Base-by-base conservation (phyloP, 768 basidiomycete species). In the Fistulinella prunicolor region DNA sequence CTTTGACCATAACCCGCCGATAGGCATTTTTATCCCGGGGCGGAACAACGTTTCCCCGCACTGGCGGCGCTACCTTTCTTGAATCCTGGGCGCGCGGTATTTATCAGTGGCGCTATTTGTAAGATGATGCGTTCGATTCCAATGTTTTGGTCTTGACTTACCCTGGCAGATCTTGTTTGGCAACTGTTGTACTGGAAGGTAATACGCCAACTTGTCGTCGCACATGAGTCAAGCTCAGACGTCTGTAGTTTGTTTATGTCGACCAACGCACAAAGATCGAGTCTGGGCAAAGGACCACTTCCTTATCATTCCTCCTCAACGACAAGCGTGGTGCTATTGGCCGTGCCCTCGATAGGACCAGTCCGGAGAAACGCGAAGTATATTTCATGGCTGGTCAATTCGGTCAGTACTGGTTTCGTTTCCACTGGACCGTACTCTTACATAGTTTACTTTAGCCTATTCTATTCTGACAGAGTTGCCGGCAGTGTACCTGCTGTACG, bases 161-260 rank as follows among this genome's bases (percentile, higher is more conserved):
- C 21, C 35, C 14, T 42, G n/a, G 37, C 54, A 98, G 94, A 96
- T 66, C 71, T 90, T 29, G 76, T 89, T 28, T 98, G 95, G 95
- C 95, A 98, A 72, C 61, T 85, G 24, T 68, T 93, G 23, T 98
- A 98, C 62, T 97, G 91, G 87, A 95, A 96, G 76, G 86, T 83
- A 53, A 48, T 63, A 8, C 41, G 26, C 1, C 52, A 20, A 32
- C 42, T 43, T 38, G 13, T 29, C 14, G 26, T 28, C 21, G 9
- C 17, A 24, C 42, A 20, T 28, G 29, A 37, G 8, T 41, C 48
- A 37, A 40, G 20, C 39, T 19, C 53, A 38, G n/a, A 28, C 40
- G 36, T 47, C 42, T 46, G 20, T 50, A 88, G 83, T 91, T 95
- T 65, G 81, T 98, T 42, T 79, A 95, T 35, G 77, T 95, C 50